Conservation (phyloP, 225 moss, liverwort and hornwort genomes). For the Takakia lepidozioides region DNA sequence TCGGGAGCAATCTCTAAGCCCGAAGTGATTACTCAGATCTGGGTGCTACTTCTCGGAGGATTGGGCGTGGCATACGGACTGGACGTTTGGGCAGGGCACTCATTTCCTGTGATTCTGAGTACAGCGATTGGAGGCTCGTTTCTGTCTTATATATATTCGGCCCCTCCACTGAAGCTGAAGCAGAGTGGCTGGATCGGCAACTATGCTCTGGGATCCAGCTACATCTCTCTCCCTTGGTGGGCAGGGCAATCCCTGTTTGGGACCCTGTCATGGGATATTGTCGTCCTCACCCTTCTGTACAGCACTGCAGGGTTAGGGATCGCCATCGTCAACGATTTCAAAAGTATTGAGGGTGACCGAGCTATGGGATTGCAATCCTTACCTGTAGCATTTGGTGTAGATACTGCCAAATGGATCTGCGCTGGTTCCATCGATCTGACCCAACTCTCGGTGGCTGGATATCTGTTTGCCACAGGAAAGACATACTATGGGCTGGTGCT, state of each 20-base stretch:
- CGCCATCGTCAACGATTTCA: slow-evolving; percentile 96
- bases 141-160: slow-evolving; percentile 92
- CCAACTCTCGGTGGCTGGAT: slow-evolving; percentile 89
- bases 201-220: slow-evolving; percentile 83
- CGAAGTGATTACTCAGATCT: slow-evolving; percentile 81
- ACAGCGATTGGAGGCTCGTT: slow-evolving; percentile 77
- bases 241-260: slow-evolving; percentile 91
- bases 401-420: slow-evolving; percentile 95
- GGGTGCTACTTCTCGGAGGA: slow-evolving; percentile 85
- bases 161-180: slow-evolving; percentile 93
- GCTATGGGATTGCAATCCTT: slow-evolving; percentile 94
- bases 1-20: slow-evolving; percentile 85
- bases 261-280: slow-evolving; percentile 77
- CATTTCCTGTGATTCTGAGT: slow-evolving; percentile 68
- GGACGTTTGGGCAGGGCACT: slow-evolving; percentile 90
- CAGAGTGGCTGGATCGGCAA: slow-evolving; percentile 96
- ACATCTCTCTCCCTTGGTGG: slow-evolving; percentile 95
- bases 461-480: slow-evolving; percentile 73
- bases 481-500: slow-evolving; percentile 64
- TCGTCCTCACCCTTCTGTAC: slow-evolving; percentile 84
- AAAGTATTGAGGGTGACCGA: slow-evolving; percentile 94
- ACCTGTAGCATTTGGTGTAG: slow-evolving; percentile 92
- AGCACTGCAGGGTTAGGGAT: slow-evolving; percentile 98
- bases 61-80: slow-evolving; percentile 68
- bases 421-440: slow-evolving; percentile 89